phyloP scores from a whole-genome alignment of 2,329 filamentous ascomycete species.

The Trichoderma arundinaceum region DNA sequence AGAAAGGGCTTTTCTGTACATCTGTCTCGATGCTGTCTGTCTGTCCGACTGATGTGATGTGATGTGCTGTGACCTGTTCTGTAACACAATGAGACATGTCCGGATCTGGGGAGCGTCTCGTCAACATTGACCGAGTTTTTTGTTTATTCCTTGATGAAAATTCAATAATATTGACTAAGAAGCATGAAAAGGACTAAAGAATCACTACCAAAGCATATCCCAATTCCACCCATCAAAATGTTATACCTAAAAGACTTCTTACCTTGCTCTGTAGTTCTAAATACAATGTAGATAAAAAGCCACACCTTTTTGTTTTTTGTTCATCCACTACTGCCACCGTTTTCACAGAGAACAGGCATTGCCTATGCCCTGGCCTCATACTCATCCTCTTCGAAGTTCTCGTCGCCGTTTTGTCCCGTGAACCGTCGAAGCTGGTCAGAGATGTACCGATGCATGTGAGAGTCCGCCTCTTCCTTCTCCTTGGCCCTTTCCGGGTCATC shows the following conservation, averaged over 20 bases:
- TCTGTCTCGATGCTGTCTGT: neutral
- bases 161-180: neutral
- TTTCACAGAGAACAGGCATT: neutral
- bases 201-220: neutral
- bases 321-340: neutral
- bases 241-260: neutral
- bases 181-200: neutral
- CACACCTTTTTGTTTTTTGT: conserved; percentile 2
- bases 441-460: conserved; percentile 81
- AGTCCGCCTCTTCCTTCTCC: conserved; percentile 62
- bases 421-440: conserved; percentile 79
- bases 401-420: conserved; percentile 44
- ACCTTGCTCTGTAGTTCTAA: conserved; percentile 15
- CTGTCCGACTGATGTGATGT: neutral
- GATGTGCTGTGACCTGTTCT: neutral
- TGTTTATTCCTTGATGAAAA: neutral
- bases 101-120: neutral
- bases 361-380: conserved; percentile 50
- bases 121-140: neutral
- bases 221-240: neutral
- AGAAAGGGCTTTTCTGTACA: conserved; percentile 24
- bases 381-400: conserved; percentile 49
- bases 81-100: neutral
- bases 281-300: conserved; percentile 10
- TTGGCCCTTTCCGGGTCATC: conserved; percentile 53